Evolutionary conservation across 1,139 yeast genomes (phyloP), one percentile per base, ranked within the genome.

Genomic region (Blastobotrys elegans): DNA sequence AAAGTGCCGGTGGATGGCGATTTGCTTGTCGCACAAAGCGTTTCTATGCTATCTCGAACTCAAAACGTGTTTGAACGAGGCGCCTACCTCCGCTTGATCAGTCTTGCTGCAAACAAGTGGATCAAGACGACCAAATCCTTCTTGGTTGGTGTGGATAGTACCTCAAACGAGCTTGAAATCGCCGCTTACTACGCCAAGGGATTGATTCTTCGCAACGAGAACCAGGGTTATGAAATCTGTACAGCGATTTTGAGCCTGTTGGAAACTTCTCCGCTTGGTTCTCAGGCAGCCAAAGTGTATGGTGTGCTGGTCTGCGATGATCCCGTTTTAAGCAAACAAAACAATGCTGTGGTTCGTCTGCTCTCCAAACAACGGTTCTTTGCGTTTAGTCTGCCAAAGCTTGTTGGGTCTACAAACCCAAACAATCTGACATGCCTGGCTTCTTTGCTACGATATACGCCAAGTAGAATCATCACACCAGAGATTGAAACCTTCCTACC

Each of bases 311-410:
- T 85, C 30, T 71, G 79, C 26, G 94, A 87, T 56, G 74, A 84
- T 46, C 75, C 78, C 13, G 69, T 84, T 3, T 77, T 83, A 54
- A 68, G 73, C 44, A 80, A 77, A 57, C 72, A 74, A 37, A 80
- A 74, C 54, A 79, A 79, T 52, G 71, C 83, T 50, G 77, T 81
- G 51, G 77, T 84, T 22, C 75, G 84, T 49, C 64, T 77, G 39
- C 71, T 92, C 27, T 85, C 84, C 70, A 88, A 87, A 62, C 97
- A 92, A 60, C 80, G 82, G 54, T 72, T 85, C 20, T 87, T 87
- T 64, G 78, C 78, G 50, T 68, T 72, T 8, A 69, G 54, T 3
- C 55, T 70, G 10, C 67, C 68, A 3, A 53, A 54, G 17, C 49
- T 71, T 2, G 56, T 66, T 11, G 57, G 53, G 1, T 44, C 39